Percentiles rank a stretch among this genome's conserved stretches.
phyloP scores from a whole-genome alignment of 1,284 basidiomycete genomes.

The Heliocybe sulcata region DNA sequence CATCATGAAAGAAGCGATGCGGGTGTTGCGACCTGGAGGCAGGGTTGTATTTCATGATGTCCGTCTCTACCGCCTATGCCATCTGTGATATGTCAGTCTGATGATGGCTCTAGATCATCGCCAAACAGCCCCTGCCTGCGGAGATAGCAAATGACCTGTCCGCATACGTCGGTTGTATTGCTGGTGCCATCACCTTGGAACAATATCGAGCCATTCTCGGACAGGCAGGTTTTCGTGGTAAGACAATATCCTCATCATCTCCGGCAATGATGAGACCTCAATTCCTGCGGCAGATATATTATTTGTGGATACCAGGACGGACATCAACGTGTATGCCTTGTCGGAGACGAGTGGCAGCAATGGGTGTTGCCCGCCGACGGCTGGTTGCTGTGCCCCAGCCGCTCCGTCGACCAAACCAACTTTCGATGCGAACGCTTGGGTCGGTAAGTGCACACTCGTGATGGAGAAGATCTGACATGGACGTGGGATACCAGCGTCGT shows the following conservation, averaged over 20 bases:
- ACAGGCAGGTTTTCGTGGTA: slow-evolving; percentile 35
- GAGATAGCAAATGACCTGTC: slow-evolving; percentile 30
- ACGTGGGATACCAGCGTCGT: slow-evolving; percentile 23
- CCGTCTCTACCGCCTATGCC: background rate
- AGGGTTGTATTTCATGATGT: slow-evolving; percentile 30
- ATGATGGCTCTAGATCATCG: slow-evolving; percentile 29
- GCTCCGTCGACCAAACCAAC: slow-evolving; percentile 4
- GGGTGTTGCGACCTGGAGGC: slow-evolving; percentile 44
- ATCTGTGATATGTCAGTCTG: background rate
- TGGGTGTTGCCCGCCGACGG: background rate
- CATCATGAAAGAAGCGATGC: slow-evolving; percentile 33
- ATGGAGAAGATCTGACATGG: background rate
- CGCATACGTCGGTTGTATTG: slow-evolving; percentile 35
- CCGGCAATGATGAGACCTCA: background rate
- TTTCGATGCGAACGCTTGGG: slow-evolving; percentile 33
- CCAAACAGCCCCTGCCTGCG: slow-evolving; percentile 31
- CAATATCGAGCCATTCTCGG: slow-evolving; percentile 29
- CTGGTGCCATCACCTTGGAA: slow-evolving; percentile 30
- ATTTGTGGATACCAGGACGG: slow-evolving; percentile 31
- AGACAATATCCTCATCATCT: background rate
- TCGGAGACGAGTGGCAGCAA: background rate
- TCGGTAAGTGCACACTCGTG: slow-evolving; percentile 21
- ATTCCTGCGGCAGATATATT: slow-evolving; percentile 24
- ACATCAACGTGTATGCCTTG: slow-evolving; percentile 28
- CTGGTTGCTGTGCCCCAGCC: background rate